phyloP scores from a whole-genome alignment of 176 grass and related monocot genomes.

The Carex kokanica region DNA sequence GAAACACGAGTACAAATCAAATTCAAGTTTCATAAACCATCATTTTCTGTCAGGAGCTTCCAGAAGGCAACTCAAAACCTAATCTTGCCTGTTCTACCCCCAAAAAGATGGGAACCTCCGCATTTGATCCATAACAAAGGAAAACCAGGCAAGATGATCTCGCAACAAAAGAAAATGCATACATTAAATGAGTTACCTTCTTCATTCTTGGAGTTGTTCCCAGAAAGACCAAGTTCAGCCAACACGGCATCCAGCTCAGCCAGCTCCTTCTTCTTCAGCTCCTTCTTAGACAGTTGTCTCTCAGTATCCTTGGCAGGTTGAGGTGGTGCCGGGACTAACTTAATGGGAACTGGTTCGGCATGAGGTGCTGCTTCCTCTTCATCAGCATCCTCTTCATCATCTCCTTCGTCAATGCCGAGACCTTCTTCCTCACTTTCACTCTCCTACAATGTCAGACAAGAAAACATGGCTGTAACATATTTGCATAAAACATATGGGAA shows the following conservation, averaged over 20 bases:
- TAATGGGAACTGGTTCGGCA: conserved; percentile 34
- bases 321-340: conserved; percentile 34
- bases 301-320: conserved; percentile 75
- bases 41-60: neutral
- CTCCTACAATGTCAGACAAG: conserved; percentile 43
- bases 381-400: conserved; percentile 70
- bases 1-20: neutral
- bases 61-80: neutral
- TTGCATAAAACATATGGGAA: neutral
- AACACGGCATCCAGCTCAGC: conserved; percentile 95
- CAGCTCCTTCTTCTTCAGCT: conserved; percentile 96
- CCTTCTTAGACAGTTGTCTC: conserved; percentile 95
- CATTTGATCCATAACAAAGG: neutral
- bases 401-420: conserved; percentile 65
- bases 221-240: conserved; percentile 76
- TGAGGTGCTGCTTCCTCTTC: conserved; percentile 43
- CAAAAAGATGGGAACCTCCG: neutral
- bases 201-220: conserved; percentile 29
- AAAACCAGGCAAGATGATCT: neutral
- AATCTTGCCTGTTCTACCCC: neutral
- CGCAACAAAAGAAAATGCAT: neutral
- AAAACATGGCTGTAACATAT: neutral
- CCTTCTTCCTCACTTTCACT: conserved; percentile 89
- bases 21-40: neutral
- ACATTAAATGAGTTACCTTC: conserved; percentile 10